Evolutionary conservation across 75 land plant species (phyloP), one percentile per base, ranked within the genome.

Genomic region (Cunninghamia lanceolata): DNA sequence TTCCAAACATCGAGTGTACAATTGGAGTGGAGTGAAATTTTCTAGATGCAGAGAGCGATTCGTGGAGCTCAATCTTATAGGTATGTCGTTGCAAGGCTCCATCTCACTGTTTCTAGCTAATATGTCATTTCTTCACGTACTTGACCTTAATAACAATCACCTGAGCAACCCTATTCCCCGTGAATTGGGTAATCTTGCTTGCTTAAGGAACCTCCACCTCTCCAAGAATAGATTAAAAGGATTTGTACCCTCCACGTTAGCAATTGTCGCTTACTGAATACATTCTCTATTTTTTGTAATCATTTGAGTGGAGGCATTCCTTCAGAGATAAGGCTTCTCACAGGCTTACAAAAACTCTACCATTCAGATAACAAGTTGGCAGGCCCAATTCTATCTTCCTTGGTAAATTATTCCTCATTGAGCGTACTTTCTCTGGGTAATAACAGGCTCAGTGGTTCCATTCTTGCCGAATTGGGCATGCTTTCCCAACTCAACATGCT

Each of bases 221-320:
- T 66, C 53, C 74, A 50, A 52, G 9, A 93, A 93, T 52, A 7
- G 70, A 28, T 83, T 93, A 30, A 30, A 83, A 14, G 80, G 42
- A 25, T 11, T 43, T 8, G 3, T 77, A 11, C 80, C 80, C 25
- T 19, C 80, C 28, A 77, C 80, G 9, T 17, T 6, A 21, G 80
- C 25, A 7, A 21, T 21, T 77, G 43, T 77, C 28, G 80, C 25
- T 40, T 77, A 5, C 21, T 77, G 4, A 0, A 77, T 21, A 19
- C 9, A 11, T 15, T 39, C 9, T 77, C 43, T 39, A 3, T 46
- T 21, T 82, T 19, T 13, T 17, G n/a, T 9, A 82, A 82, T 82
- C 82, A 47, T 78, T 75, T 92, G 13, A 92, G 13, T n/a, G 93
- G 91, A 42, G 39, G 16, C 52, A 82, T 92, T 43, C 93, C 91